Evolutionary conservation across 2,329 filamentous ascomycete genomes (phyloP).

Genomic region (Fusarium neocosmosporiellum): DNA sequence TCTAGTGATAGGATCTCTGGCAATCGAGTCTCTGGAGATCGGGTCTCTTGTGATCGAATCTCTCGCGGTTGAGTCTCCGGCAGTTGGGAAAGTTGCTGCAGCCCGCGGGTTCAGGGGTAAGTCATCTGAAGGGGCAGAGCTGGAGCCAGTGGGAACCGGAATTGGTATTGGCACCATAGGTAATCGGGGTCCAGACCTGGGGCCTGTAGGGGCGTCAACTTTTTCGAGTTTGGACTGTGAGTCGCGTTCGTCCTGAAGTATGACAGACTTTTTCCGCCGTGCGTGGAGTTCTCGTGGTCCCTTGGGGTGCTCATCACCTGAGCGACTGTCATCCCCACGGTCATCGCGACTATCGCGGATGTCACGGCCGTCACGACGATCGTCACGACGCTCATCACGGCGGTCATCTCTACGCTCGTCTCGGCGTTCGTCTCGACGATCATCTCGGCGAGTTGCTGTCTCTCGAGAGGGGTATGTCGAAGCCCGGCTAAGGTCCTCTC

Average conservation of each 20-base stretch:
- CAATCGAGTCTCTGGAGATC: slow-evolving; percentile 7
- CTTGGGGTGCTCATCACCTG: slow-evolving; percentile 53
- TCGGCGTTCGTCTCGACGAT: slow-evolving; percentile 12
- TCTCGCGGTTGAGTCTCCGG: slow-evolving; percentile 22
- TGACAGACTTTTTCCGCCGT: slow-evolving; percentile 49
- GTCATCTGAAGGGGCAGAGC: slow-evolving; percentile 30
- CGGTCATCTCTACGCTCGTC: slow-evolving; percentile 4
- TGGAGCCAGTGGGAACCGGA: slow-evolving; percentile 36
- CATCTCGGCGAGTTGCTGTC: slow-evolving; percentile 19
- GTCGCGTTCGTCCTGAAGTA: slow-evolving; percentile 50
- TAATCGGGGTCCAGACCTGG: slow-evolving; percentile 50
- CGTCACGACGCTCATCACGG: neutral
- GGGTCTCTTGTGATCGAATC: slow-evolving; percentile 34
- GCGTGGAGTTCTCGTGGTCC: slow-evolving; percentile 42
- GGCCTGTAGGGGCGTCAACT: slow-evolving; percentile 29
- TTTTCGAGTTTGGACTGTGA: slow-evolving; percentile 41
- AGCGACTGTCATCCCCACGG: slow-evolving; percentile 46
- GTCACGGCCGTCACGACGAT: slow-evolving; percentile 28
- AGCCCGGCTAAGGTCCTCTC: slow-evolving; percentile 28
- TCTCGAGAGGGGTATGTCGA: slow-evolving; percentile 29
- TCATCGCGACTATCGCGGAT: slow-evolving; percentile 37
- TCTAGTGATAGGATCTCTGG: slow-evolving; percentile 35
- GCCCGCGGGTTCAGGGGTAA: slow-evolving; percentile 34
- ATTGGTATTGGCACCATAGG: slow-evolving; percentile 50
- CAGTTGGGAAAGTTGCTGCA: slow-evolving; percentile 48